A percentile compares a stretch with the other conserved stretches of the same genome.
Evolutionary conservation across 148 eudicot species (phyloP).

Genomic region (Polygonum maritimum): DNA sequence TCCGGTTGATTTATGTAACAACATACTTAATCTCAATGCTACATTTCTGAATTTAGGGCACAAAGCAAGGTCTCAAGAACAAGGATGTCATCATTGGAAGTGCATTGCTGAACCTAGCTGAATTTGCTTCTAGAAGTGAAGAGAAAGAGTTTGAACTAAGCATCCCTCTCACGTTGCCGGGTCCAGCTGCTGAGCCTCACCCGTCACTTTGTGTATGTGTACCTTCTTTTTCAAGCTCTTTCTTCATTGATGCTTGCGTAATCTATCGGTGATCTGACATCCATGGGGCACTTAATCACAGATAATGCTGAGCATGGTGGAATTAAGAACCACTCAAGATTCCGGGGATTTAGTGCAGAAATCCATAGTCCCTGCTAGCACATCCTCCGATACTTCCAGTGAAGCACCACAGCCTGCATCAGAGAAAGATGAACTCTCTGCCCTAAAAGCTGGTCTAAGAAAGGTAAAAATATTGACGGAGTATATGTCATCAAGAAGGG

Average conservation of each 20-base stretch:
- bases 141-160: slow-evolving; percentile 51
- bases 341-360: slow-evolving; percentile 33
- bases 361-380: slow-evolving; percentile 24
- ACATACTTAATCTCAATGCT: not conserved
- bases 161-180: slow-evolving; percentile 49
- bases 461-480: slow-evolving; percentile 79
- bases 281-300: slow-evolving; percentile 19
- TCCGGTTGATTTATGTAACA: not conserved
- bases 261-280: slow-evolving; percentile 1
- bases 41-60: slow-evolving; percentile 30
- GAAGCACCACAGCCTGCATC: slow-evolving; percentile 25
- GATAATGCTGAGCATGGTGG: slow-evolving; percentile 62
- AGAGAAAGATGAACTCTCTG: slow-evolving; percentile 84
- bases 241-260: slow-evolving; percentile 1
- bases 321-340: slow-evolving; percentile 55
- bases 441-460: slow-evolving; percentile 80
- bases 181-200: slow-evolving; percentile 31
- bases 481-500: slow-evolving; percentile 60
- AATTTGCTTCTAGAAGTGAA: slow-evolving; percentile 57
- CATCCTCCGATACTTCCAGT: slow-evolving; percentile 23
- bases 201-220: slow-evolving; percentile 50
- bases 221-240: not conserved
- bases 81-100: slow-evolving; percentile 45
- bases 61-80: slow-evolving; percentile 50
- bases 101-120: slow-evolving; percentile 73